Base-by-base conservation (phyloP, 1,284 basidiomycete species). In the Cystobasidium sp. region DNA sequence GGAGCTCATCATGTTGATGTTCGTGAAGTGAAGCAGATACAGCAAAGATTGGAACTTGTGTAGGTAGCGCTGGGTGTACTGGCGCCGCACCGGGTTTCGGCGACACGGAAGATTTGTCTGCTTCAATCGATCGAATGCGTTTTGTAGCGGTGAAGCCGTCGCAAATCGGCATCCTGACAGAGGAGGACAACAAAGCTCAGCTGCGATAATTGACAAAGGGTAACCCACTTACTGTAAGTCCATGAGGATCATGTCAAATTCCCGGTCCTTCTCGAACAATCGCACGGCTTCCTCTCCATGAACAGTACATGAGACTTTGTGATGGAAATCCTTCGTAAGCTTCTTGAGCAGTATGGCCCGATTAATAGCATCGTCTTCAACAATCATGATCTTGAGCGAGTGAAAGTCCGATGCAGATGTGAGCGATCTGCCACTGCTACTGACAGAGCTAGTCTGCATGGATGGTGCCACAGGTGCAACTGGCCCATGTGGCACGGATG, bases 331-430 rank as follows among this genome's bases (percentile, higher is more conserved):
- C 62, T 78, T 78, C 16, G 75, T 78, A 22, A 81, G 75, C 16
- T 80, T 78, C 65, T 80, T 78, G 56, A 75, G 68, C 43, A 81
- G 72, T 43, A 81, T 81, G 68, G 78, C 76, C 20, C 80, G 78
- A 20, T 80, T 78, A 70, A 79, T 74, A 46, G 77, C 83, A 77
- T 79, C 78, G 55, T 89, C 89, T 84, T 92, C 91, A 1, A 91
- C 91, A 24, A 92, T 87, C 53, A 92, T 81, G 3, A 92, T 85
- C 14, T 88, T 84, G 41, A 18, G 18, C 59, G 31, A 24, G 14
- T 61, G 59, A 44, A 8, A 20, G 43, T 61, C 39, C 37, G 53
- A 24, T 31, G 39, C 22, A 24, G 53, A 56, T 16, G 53, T 31
- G 53, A 37, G 24, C 39, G 59, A 18, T 20, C 47, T 12, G 9